Base-by-base conservation (phyloP, 2,329 filamentous ascomycete genomes). In the Alternaria arbusti region DNA sequence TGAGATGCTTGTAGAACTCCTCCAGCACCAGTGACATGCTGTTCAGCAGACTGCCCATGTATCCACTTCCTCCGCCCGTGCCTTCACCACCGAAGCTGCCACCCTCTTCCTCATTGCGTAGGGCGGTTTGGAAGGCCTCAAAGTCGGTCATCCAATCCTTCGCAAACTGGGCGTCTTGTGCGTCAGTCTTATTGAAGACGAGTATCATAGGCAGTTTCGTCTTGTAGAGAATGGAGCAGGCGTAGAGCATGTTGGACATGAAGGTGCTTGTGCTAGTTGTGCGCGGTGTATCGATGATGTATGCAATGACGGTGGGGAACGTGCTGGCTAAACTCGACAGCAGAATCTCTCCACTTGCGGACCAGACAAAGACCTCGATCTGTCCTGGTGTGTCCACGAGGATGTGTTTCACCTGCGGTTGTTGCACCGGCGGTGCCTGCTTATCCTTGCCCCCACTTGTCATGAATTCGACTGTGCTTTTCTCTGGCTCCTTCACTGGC, bases 131-230 rank as follows among this genome's bases (percentile, higher is more conserved):
- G 82, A 99, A 99, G 1, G 92, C 89, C 70, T 99, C 96, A 75
- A 97, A 99, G 80, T 99, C 95, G 6, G 94, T 97, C 96, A 99
- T 99, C 96, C 96, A 99, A 78, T 98, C 94, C 82, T 95, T 96
- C 1, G 94, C 96, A 75, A 97, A 97, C 25, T 88, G 87, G 0
- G 94, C 93, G 74, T 96, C 91, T 79, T 97, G 93, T 45, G 97
- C 93, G 75, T 99, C 96, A 0, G 94, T 97, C 84, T 99, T 99
- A 85, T 99, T 99, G 86, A 99, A 98, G 11, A 99, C 96, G 8
- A 99, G 84, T 57, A 99, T 96, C 96, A 99, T 99, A 23, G 96
- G 96, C 0, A 99, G 86, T 79, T 97, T 97, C 2, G 95, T 98
- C 85, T 98, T 98, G 87, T 99, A 99, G 15, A 99, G 87, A 68